These are phyloP conservation scores for Corniculantispora saksenae DNA, from an alignment of 2,329 filamentous ascomycete genomes.

Conservation along the genomic window DNA sequence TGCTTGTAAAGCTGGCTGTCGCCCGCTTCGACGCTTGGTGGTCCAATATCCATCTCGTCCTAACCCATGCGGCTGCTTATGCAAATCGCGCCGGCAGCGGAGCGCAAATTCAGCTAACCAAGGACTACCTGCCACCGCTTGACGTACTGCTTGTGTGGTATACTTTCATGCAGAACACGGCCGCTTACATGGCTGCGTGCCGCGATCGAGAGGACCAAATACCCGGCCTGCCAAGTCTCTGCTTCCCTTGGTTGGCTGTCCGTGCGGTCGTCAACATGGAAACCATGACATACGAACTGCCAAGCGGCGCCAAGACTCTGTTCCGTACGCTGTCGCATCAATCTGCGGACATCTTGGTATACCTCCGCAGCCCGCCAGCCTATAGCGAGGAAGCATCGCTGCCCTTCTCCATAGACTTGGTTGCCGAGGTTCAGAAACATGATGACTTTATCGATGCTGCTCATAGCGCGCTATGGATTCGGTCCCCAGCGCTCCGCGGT, in stretches of 20 bases:
- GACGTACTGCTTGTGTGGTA: slow-evolving; percentile 4
- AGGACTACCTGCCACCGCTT: background rate
- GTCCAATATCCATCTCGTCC: slow-evolving; percentile 4
- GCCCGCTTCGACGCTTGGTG: slow-evolving; percentile 6
- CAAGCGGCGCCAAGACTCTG: background rate
- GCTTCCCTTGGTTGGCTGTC: background rate
- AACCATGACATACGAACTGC: background rate
- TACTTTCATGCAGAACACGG: background rate
- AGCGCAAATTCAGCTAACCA: background rate
- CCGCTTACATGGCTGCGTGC: background rate
- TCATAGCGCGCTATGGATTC: background rate
- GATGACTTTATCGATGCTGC: background rate
- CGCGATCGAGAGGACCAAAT: background rate
- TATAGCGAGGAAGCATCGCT: background rate
- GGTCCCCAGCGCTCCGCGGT: background rate
- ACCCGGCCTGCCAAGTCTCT: background rate
- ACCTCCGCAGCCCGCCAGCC: background rate
- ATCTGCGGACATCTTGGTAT: background rate
- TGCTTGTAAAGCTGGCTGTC: slow-evolving; percentile 1
- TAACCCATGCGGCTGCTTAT: slow-evolving; percentile 4
- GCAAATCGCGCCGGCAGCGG: background rate
- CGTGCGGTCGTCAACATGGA: background rate
- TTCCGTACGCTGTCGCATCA: background rate
- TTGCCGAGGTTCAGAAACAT: slow-evolving; percentile 1
- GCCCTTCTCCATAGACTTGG: background rate